These are phyloP conservation scores for Ogataea nonfermentans DNA, from an alignment of 805 yeast genomes.

Conservation along the genomic window DNA sequence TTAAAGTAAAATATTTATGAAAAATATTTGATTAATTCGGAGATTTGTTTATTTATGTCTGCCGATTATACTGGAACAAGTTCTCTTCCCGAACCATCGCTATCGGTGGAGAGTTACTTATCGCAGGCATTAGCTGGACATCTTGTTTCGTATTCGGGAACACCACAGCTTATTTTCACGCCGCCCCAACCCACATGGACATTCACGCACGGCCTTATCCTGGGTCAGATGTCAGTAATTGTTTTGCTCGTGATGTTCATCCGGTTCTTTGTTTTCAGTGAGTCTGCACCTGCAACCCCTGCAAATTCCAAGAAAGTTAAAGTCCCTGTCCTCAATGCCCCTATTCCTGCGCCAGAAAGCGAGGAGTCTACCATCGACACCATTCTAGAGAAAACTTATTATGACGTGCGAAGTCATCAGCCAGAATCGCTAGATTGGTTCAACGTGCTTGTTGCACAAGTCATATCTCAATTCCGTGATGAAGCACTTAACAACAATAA, in stretches of 20 bases:
- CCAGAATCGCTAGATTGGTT: constrained; percentile 97
- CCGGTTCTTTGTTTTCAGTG: constrained; percentile 75
- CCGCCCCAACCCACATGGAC: constrained; percentile 44
- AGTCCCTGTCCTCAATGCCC: constrained; percentile 15
- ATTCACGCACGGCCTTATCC: constrained; percentile 71
- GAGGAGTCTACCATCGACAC: constrained; percentile 28
- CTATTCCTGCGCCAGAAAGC: constrained; percentile 12
- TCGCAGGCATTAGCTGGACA: constrained; percentile 22
- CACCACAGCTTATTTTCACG: constrained; percentile 11
- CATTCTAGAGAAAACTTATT: constrained; percentile 87
- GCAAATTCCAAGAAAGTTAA: constrained; percentile 26
- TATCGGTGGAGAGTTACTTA: constrained; percentile 21
- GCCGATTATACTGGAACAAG: constrained; percentile 3
- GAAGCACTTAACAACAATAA: constrained; percentile 87
- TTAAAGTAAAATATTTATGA: not conserved
- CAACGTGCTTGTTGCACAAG: constrained; percentile 89
- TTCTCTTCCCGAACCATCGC: constrained; percentile 6
- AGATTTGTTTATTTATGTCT: not conserved
- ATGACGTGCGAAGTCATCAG: constrained; percentile 81
- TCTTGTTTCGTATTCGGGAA: constrained; percentile 14
- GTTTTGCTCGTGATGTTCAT: constrained; percentile 61
- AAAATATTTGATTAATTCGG: not conserved
- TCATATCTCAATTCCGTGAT: constrained; percentile 79
- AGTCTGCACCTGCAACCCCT: constrained; percentile 45
- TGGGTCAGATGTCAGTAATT: constrained; percentile 75